Evolutionary conservation across 805 yeast genomes (phyloP), one percentile per base, ranked within the genome.

Genomic region (Yamadazyma philogaea): DNA sequence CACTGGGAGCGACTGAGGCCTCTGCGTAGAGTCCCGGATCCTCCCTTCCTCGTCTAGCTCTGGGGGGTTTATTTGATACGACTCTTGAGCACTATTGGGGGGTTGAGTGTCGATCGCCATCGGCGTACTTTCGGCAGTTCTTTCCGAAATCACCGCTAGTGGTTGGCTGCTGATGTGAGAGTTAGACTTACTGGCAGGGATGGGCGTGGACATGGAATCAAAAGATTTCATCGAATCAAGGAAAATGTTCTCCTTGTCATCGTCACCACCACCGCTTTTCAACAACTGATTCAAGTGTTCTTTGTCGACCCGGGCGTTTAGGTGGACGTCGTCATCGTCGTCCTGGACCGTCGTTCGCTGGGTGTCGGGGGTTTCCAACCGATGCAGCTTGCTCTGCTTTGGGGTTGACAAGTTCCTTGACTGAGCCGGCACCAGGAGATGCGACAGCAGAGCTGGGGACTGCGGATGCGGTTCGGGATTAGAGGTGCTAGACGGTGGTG

Each of bases 221-320:
- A 50, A 40, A 7, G 46, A 34, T 39, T 66, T 65, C 27, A 32
- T 32, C 3, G 57, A 44, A 20, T 61, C 74, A 18, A 68, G 60
- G 48, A 72, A 74, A 4, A 68, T 65, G 48, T 74, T 74, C 45
- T 75, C 81, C 46, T 76, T 75, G 50, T 75, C 72, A 32, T 73
- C 79, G n/a, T 53, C 58, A 6, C 26, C 27, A n/a, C 8, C 28
- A 19, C 22, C 39, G 30, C 10, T 4, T 22, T 42, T 44, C 41
- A 46, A 40, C n/a, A 61, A 54, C 16, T 49, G 54, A 19, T 59
- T 60, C 26, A 68, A 40, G 19, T 68, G 70, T 22, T 61, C 62
- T 34, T 60, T 65, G 48, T 64, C 60, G 2, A 66, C 70, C 35
- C 66, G 56, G 16, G 56, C 60, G 11, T 37, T 38, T 24, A 49